Evolutionary conservation across 495 filamentous ascomycete genomes (phyloP).

Genomic region (Penicillium flavigenum): DNA sequence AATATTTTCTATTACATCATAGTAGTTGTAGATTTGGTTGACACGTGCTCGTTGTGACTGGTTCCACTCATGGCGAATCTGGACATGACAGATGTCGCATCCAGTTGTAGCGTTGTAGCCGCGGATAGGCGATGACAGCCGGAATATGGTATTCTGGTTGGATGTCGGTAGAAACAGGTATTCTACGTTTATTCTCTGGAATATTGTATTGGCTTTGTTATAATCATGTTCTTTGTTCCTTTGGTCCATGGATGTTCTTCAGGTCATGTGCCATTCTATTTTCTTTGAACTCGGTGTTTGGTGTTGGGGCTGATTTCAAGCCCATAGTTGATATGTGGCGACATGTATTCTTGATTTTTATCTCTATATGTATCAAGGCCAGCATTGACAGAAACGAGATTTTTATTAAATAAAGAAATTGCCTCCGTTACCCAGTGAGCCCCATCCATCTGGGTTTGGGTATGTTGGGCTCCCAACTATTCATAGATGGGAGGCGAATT

Average conservation of each 20-base stretch:
- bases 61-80: background rate
- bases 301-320: no score
- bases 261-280: background rate
- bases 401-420: background rate
- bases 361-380: background rate
- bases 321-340: no score
- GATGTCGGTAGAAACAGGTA: background rate
- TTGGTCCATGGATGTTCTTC: background rate
- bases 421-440: background rate
- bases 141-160: background rate
- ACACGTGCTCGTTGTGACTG: background rate
- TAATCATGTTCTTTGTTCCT: background rate
- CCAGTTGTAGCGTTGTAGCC: constrained; percentile 1
- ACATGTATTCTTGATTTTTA: no score
- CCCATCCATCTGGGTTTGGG: background rate
- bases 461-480: background rate
- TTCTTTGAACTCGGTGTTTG: no score
- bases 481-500: background rate
- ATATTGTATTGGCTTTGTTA: background rate
- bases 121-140: background rate
- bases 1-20: constrained; percentile 1
- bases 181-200: background rate
- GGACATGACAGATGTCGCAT: background rate
- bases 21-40: background rate
- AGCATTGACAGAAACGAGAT: background rate